A percentile compares a stretch with the other conserved stretches of the same genome.
Conservation (phyloP, 352 stramenopile species). For the Phytophthora pisi region DNA sequence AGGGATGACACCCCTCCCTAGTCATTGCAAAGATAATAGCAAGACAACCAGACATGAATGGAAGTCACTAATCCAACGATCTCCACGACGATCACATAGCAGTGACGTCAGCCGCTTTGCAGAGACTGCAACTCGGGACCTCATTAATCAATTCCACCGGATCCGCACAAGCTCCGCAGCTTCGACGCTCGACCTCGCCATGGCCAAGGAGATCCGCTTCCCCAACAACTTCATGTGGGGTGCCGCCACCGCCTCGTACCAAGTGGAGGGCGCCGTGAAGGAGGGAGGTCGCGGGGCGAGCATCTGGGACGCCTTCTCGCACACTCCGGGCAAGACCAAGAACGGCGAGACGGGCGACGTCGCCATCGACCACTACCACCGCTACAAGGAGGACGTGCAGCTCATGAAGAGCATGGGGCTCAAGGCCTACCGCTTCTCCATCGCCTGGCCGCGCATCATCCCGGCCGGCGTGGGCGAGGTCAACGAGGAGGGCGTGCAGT, state of each 20-base stretch:
- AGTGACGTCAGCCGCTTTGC: not conserved
- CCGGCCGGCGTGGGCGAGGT: slow-evolving; percentile 76
- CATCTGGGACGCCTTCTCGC: slow-evolving; percentile 93
- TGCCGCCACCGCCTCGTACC: slow-evolving; percentile 88
- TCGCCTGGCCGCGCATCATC: slow-evolving; percentile 93
- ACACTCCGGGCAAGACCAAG: slow-evolving; percentile 62
- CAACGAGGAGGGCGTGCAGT: slow-evolving; percentile 87
- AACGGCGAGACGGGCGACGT: slow-evolving; percentile 85
- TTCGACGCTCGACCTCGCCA: slow-evolving; percentile 5
- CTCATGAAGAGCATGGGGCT: slow-evolving; percentile 92
- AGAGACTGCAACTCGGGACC: not conserved
- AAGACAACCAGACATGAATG: not conserved
- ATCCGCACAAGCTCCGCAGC: not conserved
- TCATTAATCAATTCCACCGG: slow-evolving; percentile 26
- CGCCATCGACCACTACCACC: slow-evolving; percentile 92
- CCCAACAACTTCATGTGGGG: slow-evolving; percentile 84
- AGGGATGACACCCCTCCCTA: slow-evolving; percentile 9
- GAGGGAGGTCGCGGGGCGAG: slow-evolving; percentile 77
- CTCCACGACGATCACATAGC: not conserved
- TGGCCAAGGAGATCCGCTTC: slow-evolving; percentile 49
- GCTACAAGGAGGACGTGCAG: slow-evolving; percentile 88
- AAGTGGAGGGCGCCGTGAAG: slow-evolving; percentile 90
- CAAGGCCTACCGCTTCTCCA: slow-evolving; percentile 91
- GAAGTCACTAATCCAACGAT: not conserved
- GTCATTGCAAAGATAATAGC: not conserved